Evolutionary conservation across 2,329 filamentous ascomycete genomes (phyloP), one percentile per base, ranked within the genome.

Genomic region (Dactylellina drechsleri): DNA sequence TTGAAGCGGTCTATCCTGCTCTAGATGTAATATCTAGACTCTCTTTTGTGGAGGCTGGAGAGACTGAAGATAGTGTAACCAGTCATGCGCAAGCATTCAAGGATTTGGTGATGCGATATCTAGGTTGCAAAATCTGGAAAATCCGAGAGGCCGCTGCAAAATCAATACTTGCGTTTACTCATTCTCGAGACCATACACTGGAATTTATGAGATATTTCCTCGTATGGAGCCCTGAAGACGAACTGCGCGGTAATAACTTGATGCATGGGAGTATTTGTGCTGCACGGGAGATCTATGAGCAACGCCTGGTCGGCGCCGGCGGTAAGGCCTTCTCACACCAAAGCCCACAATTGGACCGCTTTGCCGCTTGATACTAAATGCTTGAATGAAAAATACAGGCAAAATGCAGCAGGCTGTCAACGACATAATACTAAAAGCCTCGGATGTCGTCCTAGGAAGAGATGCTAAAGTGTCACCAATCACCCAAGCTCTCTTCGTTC

Each of bases 131-230:
- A 0, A 87, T 92, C 16, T 95, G 92, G 92, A 91, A 93, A 80
- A 87, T 95, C 5, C 85, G 92, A 58, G 91, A 94, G 78, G 92
- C 93, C 80, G 91, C 92, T 0, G 91, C 92, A 0, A 86, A 90
- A 15, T 92, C 91, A 0, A 83, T 92, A 12, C 89, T 87, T 79
- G 88, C 88, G 0, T 88, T 90, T 75, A 81, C 89, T 20, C 80
- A 89, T 1, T 83, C 85, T 16, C 81, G 84, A 23, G 58, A 45
- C 6, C 23, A 47, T 15, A 60, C 56, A 1, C 20, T 66, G 16
- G 47, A 64, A n/a, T 59, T 23, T 4, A 43, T 71, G 52, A 83
- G 23, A 88, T 87, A 86, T 79, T 85, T 0, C 78, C 78, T 8
- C 80, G 80, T 0, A 79, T 88, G 3, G 56, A 59, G 80, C 79